Conservation (phyloP, 2,329 filamentous ascomycete genomes). For the Talaromyces rugulosus region DNA sequence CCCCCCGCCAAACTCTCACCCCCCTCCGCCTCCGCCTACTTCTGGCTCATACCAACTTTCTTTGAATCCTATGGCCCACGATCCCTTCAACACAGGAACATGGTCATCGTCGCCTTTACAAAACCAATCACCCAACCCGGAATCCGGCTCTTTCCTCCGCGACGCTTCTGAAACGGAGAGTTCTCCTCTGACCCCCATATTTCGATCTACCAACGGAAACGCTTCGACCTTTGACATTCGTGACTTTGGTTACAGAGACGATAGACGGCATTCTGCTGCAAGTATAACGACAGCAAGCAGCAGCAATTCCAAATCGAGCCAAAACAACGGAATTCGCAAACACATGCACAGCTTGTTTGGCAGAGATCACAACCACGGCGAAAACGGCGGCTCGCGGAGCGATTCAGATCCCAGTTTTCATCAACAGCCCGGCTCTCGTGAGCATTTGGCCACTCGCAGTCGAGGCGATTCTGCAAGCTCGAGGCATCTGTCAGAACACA, state of each 20-base stretch:
- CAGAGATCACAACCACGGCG: slow-evolving; percentile 69
- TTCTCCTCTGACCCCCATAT: slow-evolving; percentile 65
- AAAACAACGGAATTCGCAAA: slow-evolving; percentile 62
- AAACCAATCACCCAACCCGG: slow-evolving; percentile 18
- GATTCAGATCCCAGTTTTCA: slow-evolving; percentile 68
- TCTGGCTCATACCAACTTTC: slow-evolving; percentile 7
- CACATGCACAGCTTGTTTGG: slow-evolving; percentile 91
- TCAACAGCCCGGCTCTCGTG: slow-evolving; percentile 36
- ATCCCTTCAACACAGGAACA: slow-evolving; percentile 5
- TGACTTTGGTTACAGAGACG: slow-evolving; percentile 61
- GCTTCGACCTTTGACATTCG: slow-evolving; percentile 56
- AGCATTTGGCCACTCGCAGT: slow-evolving; percentile 60
- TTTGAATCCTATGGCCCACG: slow-evolving; percentile 11
- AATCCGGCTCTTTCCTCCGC: slow-evolving; percentile 34
- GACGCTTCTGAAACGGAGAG: slow-evolving; percentile 36
- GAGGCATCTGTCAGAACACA: slow-evolving; percentile 46
- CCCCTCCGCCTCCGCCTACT: slow-evolving; percentile 1
- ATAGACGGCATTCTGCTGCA: slow-evolving; percentile 78
- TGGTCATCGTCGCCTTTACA: slow-evolving; percentile 17
- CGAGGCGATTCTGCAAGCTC: slow-evolving; percentile 80
- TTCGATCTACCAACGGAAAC: slow-evolving; percentile 55
- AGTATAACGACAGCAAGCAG: slow-evolving; percentile 86
- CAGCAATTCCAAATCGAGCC: slow-evolving; percentile 70
- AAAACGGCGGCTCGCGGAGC: slow-evolving; percentile 50
- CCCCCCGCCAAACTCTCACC: slow-evolving; percentile 1